Conservation (phyloP, 2,329 filamentous ascomycete genomes). For the Fusarium circinatum region DNA sequence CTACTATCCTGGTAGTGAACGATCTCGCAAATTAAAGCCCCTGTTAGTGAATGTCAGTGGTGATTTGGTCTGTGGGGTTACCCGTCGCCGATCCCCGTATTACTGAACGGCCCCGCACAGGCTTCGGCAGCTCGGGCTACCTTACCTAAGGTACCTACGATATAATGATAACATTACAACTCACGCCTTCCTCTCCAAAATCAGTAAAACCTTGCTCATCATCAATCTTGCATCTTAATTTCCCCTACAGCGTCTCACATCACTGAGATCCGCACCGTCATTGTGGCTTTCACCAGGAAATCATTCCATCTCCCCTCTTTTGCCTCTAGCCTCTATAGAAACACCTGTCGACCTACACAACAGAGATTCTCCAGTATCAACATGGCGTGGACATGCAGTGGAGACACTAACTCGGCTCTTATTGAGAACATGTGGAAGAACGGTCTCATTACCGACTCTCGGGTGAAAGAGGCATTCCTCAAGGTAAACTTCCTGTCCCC, state of each 20-base stretch:
- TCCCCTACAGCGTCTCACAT: too few species aligned
- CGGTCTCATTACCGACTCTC: constrained; percentile 75
- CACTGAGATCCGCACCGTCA: background rate
- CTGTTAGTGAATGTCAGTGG: constrained; percentile 15
- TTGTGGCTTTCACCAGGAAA: constrained; percentile 24
- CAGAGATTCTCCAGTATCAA: constrained; percentile 34
- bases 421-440: constrained; percentile 80
- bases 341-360: constrained; percentile 8
- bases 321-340: background rate
- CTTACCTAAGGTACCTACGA: background rate
- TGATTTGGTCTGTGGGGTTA: constrained; percentile 32
- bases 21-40: constrained; percentile 7
- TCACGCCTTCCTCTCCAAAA: background rate
- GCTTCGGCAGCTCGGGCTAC: constrained; percentile 27
- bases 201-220: background rate
- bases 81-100: constrained; percentile 35
- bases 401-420: constrained; percentile 76
- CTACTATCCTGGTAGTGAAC: background rate
- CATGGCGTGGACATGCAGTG: constrained; percentile 94
- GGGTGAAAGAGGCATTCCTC: constrained; percentile 83
- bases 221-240: too few species aligned
- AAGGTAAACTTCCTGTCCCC: constrained; percentile 58
- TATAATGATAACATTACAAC: constrained; percentile 31
- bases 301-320: background rate
- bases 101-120: constrained; percentile 41